Conservation (phyloP, 176 grass and related monocot species). For the Oryza meyeriana region DNA sequence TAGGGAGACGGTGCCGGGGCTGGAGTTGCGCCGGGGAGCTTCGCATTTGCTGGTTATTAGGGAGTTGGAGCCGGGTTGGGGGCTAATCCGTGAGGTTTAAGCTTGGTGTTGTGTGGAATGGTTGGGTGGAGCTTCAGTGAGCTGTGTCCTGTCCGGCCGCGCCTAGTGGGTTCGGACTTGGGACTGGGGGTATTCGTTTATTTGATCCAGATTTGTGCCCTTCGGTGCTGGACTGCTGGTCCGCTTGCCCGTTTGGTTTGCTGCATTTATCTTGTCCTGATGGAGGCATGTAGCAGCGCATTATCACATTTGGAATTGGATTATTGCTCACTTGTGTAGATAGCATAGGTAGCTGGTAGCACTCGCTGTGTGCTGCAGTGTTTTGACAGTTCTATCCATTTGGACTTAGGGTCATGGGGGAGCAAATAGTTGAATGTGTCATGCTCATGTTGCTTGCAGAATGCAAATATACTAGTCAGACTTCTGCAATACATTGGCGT, state of each 20-base stretch:
- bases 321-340: not conserved
- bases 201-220: slow-evolving; percentile 34
- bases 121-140: not conserved
- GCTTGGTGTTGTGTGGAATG: not conserved
- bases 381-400: slow-evolving; percentile 4
- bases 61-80: not conserved
- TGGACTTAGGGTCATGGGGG: not conserved
- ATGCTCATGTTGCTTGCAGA: not conserved
- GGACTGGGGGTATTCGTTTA: not conserved
- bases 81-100: not conserved
- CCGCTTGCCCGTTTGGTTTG: not conserved
- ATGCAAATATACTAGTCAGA: not conserved
- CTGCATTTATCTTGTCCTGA: not conserved
- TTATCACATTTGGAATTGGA: not conserved
- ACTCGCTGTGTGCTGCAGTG: not conserved
- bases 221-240: not conserved
- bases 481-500: not conserved
- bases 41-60: not conserved
- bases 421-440: not conserved
- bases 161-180: not conserved
- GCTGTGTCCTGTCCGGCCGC: not conserved
- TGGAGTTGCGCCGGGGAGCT: not conserved
- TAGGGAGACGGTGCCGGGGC: not conserved
- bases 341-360: not conserved
- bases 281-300: not conserved